Conservation (phyloP, 2,329 filamentous ascomycete genomes). For the Aureobasidium sp. region DNA sequence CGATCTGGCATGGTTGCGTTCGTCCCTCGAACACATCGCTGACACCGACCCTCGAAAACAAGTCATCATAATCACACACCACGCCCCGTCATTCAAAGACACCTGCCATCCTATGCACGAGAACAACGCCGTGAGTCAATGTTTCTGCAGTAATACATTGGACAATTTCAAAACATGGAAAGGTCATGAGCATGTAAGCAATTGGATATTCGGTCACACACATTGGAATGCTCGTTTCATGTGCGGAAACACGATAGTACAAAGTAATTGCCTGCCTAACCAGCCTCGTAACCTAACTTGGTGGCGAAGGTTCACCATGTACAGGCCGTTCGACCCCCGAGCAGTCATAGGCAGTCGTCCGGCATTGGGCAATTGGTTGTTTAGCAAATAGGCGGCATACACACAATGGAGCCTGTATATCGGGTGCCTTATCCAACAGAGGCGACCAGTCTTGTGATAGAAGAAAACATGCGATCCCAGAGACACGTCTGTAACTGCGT, state of each 20-base stretch:
- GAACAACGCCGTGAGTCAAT: conserved; percentile 37
- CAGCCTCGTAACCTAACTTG: conserved; percentile 24
- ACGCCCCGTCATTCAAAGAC: conserved; percentile 45
- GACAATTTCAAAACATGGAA: conserved; percentile 1
- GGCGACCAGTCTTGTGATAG: no score
- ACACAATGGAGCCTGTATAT: no score
- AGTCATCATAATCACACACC: conserved; percentile 46
- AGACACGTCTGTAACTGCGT: no score
- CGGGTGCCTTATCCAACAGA: no score
- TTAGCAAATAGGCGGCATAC: not conserved
- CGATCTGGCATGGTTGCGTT: conserved; percentile 47
- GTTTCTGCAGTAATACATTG: conserved; percentile 48
- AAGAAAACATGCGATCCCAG: no score
- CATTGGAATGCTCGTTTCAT: conserved; percentile 36
- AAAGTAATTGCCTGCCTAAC: conserved; percentile 29
- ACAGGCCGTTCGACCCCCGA: conserved; percentile 19
- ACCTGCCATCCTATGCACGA: conserved; percentile 44
- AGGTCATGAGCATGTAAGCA: conserved; percentile 16
- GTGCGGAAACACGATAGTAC: conserved; percentile 26
- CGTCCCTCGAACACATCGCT: conserved; percentile 28
- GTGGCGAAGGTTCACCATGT: conserved; percentile 20
- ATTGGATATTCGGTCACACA: conserved; percentile 45
- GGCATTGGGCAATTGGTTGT: not conserved
- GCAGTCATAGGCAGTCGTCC: conserved; percentile 8
- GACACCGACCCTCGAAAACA: conserved; percentile 13